Evolutionary conservation across 495 filamentous ascomycete species (phyloP), one percentile per base, ranked within the genome.

Genomic region (Penicillium flavigenum): DNA sequence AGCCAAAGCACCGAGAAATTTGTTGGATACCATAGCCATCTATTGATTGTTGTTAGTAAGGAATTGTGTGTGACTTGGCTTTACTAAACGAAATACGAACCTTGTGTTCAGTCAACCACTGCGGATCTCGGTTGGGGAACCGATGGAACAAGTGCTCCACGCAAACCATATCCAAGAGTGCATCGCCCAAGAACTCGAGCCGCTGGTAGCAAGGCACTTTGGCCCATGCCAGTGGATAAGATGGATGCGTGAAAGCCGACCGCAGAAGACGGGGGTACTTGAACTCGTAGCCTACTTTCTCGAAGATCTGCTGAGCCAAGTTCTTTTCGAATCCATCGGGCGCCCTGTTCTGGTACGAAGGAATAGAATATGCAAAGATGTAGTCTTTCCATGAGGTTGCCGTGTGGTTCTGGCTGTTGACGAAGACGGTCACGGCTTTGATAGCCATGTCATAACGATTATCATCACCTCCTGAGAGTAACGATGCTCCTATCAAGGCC

Each of bases 11-110:
- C 89, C 92, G 0, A 97, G 78, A 65, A 97, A 98, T 57, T 92
- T 92, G 76, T 98, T 98, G 14, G 92, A 96, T 2, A 94, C 93
- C 92, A 98, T 96, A 10, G 95, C 92, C 91, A 96, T 96, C 81
- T 85, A 58, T 31, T 47, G 39, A 22, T 4, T 16, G 4, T 24
- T 14, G 7, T 68, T 29, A 70, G 56, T 39, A 16, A 50, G 17
- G 2, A 17, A 47, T 12, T 9, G 8, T 12, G 9, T 14, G 10
- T 14, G 10, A 14, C 8, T 29, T 9, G 22, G 20, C 4, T 16
- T 19, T 6, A 4, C 5, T 2, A 14, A 5, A 17, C 0, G 10
- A 16, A 26, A 14, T 20, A 60, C 73, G 49, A 64, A 82, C 82
- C 63, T 97, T 98, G 76, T 98, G 95, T 73, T 98, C 94, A 2